phyloP scores from a whole-genome alignment of 257 asterid species.

The Agastache rugosa region DNA sequence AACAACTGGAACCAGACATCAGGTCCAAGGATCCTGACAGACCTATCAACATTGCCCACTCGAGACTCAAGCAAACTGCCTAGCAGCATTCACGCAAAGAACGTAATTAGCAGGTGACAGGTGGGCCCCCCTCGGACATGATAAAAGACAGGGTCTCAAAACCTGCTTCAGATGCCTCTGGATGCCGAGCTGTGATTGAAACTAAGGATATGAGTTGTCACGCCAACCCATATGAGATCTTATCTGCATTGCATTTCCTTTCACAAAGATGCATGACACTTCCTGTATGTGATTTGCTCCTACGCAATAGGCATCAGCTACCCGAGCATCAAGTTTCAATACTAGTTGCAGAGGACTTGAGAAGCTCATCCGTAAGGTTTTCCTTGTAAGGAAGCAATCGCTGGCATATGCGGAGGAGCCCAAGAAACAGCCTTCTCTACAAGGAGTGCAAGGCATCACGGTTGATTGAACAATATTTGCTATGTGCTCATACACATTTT shows the following conservation, averaged over 20 bases:
- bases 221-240: constrained; percentile 94
- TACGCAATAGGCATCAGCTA: constrained; percentile 95
- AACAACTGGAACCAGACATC: constrained; percentile 88
- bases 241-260: constrained; percentile 89
- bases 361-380: constrained; percentile 87
- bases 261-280: constrained; percentile 85
- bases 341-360: constrained; percentile 80
- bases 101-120: constrained; percentile 84
- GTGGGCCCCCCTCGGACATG: constrained; percentile 93
- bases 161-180: constrained; percentile 95
- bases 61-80: constrained; percentile 90
- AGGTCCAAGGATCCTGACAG: constrained; percentile 74
- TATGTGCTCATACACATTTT: constrained; percentile 80
- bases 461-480: constrained; percentile 80
- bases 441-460: constrained; percentile 83
- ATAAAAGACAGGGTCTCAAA: constrained; percentile 78
- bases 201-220: constrained; percentile 79
- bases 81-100: constrained; percentile 81
- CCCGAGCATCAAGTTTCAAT: constrained; percentile 93
- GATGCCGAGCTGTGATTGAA: constrained; percentile 91
- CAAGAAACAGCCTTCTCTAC: constrained; percentile 97
- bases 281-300: constrained; percentile 90
- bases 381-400: constrained; percentile 94
- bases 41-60: constrained; percentile 72
- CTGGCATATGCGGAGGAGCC: constrained; percentile 90